These are phyloP conservation scores for Phytopythium kandeliae DNA, from an alignment of 352 stramenopile species.

Conservation along the genomic window DNA sequence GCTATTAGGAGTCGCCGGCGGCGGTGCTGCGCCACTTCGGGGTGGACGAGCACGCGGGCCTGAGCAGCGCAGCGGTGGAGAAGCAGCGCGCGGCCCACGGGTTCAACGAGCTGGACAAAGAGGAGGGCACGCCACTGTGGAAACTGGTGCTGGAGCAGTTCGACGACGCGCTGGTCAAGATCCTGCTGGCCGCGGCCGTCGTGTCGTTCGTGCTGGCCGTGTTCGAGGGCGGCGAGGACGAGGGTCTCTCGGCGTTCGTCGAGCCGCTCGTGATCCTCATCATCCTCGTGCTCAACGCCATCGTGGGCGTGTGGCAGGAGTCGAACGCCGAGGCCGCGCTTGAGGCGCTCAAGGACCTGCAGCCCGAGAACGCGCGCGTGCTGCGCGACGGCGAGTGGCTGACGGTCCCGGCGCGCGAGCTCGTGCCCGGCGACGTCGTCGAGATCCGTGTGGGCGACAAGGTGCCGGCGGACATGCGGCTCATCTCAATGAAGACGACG, in stretches of 20 bases:
- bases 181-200: slow-evolving; percentile 95
- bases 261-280: slow-evolving; percentile 97
- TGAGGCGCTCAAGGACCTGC: slow-evolving; percentile 94
- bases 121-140: slow-evolving; percentile 86
- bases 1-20: too few species aligned
- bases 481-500: slow-evolving; percentile 94
- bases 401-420: slow-evolving; percentile 80
- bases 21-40: slow-evolving; percentile 75
- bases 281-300: slow-evolving; percentile 96
- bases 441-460: slow-evolving; percentile 96
- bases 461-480: slow-evolving; percentile 94
- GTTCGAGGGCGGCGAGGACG: slow-evolving; percentile 84
- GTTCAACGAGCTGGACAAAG: slow-evolving; percentile 89
- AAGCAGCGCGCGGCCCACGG: slow-evolving; percentile 54
- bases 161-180: slow-evolving; percentile 98
- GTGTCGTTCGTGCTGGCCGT: slow-evolving; percentile 93
- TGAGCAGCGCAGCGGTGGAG: slow-evolving; percentile 48
- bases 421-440: slow-evolving; percentile 98
- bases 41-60: slow-evolving; percentile 51
- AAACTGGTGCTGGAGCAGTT: slow-evolving; percentile 98
- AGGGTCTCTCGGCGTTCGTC: slow-evolving; percentile 90
- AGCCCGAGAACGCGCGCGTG: slow-evolving; percentile 89
- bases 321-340: slow-evolving; percentile 92
- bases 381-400: slow-evolving; percentile 82
- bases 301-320: slow-evolving; percentile 96